Percentiles rank a stretch among this genome's conserved stretches.
Conservation (phyloP, 2,329 filamentous ascomycete species). For the Dactylellina cionopaga region DNA sequence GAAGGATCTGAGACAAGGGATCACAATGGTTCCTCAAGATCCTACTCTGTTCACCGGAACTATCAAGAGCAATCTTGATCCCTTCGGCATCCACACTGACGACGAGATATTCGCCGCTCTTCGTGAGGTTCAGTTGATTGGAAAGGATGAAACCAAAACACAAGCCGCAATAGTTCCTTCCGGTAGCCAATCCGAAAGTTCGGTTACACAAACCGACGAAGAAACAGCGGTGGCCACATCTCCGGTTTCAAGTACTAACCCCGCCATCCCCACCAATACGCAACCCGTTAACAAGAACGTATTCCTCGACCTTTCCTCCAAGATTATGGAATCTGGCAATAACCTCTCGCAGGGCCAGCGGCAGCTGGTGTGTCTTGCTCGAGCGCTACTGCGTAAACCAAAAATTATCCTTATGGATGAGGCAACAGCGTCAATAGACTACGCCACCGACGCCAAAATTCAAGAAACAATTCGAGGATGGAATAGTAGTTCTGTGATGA, state of each 20-base stretch:
- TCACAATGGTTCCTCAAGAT: constrained; percentile 98
- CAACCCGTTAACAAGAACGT: constrained; percentile 87
- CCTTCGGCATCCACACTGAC: constrained; percentile 87
- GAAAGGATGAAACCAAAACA: constrained; percentile 59
- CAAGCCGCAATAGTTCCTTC: constrained; percentile 50
- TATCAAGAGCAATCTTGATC: constrained; percentile 90
- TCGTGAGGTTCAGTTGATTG: constrained; percentile 87
- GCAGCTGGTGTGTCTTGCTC: constrained; percentile 90
- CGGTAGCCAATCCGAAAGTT: constrained; percentile 54
- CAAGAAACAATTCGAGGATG: constrained; percentile 96
- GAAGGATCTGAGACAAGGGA: constrained; percentile 89
- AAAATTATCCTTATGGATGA: constrained; percentile 99
- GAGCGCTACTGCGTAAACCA: constrained; percentile 88
- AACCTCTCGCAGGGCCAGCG: constrained; percentile 97
- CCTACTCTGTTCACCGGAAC: constrained; percentile 94
- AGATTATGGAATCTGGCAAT: constrained; percentile 87
- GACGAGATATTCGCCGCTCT: constrained; percentile 89
- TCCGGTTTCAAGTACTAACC: constrained; percentile 56
- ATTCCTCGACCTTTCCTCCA: constrained; percentile 84
- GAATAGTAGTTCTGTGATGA: constrained; percentile 86
- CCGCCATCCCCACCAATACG: constrained; percentile 56
- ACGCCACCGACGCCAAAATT: constrained; percentile 93
- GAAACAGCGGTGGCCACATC: constrained; percentile 28
- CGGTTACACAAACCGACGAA: constrained; percentile 57
- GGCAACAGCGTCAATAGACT: constrained; percentile 96